These are phyloP conservation scores for Diaporthe aspalathi DNA, from an alignment of 2,329 filamentous ascomycete genomes.

Conservation along the genomic window DNA sequence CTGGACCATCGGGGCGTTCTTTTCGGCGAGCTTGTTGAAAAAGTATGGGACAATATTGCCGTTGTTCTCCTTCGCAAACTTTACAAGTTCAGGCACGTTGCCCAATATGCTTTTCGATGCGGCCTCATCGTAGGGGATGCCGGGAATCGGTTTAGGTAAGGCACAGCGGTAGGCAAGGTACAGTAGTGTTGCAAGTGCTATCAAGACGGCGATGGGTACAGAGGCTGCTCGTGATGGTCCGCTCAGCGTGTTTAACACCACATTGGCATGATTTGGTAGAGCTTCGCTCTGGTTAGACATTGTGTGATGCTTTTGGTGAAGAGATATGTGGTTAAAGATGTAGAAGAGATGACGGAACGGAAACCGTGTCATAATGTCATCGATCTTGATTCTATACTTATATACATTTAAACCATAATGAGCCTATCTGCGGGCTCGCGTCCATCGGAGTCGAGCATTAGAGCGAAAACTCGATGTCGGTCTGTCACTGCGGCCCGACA, in stretches of 20 bases:
- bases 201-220: neutral
- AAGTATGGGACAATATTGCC: constrained; percentile 4
- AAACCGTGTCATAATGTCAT: neutral
- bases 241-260: neutral
- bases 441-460: no score
- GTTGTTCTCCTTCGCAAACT: neutral
- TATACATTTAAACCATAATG: neutral
- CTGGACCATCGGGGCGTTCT: constrained; percentile 8
- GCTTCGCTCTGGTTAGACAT: neutral
- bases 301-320: neutral
- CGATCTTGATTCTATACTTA: neutral
- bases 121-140: constrained; percentile 20
- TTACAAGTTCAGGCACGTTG: constrained; percentile 13
- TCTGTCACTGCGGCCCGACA: no score
- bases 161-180: constrained; percentile 36
- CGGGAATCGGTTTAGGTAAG: constrained; percentile 22
- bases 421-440: no score
- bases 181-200: neutral
- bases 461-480: no score
- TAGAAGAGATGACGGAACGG: neutral
- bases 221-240: neutral
- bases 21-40: constrained; percentile 9
- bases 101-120: constrained; percentile 10
- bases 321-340: no score
- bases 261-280: neutral